Evolutionary conservation across 1,139 yeast genomes (phyloP), one percentile per base, ranked within the genome.

Genomic region (Candida sp.): DNA sequence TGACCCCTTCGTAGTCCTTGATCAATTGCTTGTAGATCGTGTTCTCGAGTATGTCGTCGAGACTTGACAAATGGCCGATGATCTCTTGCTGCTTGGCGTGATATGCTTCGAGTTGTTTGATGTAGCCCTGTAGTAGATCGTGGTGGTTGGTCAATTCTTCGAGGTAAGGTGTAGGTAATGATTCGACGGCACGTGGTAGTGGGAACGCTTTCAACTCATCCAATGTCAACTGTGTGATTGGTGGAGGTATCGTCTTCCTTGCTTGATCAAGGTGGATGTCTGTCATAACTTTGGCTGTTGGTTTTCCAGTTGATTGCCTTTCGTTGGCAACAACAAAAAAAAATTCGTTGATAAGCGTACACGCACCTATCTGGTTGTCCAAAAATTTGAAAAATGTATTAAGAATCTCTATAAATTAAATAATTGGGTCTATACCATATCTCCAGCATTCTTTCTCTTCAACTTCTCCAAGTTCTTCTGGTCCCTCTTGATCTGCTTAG

Each of bases 401-500:
- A n/a, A n/a, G n/a, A n/a, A n/a, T n/a, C n/a, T n/a, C n/a, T n/a
- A n/a, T n/a, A n/a, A n/a, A n/a, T n/a, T n/a, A n/a, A n/a, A n/a
- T n/a, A n/a, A n/a, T n/a, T n/a, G n/a, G n/a, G n/a, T n/a, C n/a
- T 46, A 49, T 41, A 38, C 50, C 9, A 49, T 33, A 22, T 46
- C 51, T 28, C 31, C 47, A 17, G 42, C 49, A 44, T 47, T 54
- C 26, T 52, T 54, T 44, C 49, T 48, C 46, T 47, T 52, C 54
- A 75, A 66, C 49, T 64, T 67, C 49, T 66, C 63, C 62, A 75
- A 65, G 48, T 67, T 69, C 51, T 56, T 63, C 55, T 70, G 68
- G 47, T 74, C 77, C 53, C 75, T 64, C 49, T 52, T 58, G 32
- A 63, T 58, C 55, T 74, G 78, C 23, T 67, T 66, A 3, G 54